These are phyloP conservation scores for Quercus phellos DNA, from an alignment of 331 rosid genomes.

Conservation along the genomic window DNA sequence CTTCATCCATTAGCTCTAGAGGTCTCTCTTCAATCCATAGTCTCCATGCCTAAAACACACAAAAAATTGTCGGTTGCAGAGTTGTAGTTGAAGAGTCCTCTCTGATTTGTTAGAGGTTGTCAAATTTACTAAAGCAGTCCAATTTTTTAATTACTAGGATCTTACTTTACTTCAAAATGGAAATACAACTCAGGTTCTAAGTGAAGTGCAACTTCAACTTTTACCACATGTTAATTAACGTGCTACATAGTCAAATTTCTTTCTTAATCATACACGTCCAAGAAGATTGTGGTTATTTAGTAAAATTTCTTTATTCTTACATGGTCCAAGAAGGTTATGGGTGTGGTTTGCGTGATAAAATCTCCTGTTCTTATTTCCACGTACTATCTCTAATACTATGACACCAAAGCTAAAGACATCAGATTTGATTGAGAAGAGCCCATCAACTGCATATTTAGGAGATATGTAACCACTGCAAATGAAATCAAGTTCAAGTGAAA, in stretches of 20 bases:
- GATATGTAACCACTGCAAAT: neutral
- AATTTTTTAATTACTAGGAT: too few relatives aligned
- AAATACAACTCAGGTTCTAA: too few relatives aligned
- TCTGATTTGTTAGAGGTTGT: too few relatives aligned
- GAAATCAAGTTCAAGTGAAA: too few relatives aligned
- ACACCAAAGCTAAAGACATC: constrained; percentile 20
- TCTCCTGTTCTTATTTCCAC: constrained; percentile 4
- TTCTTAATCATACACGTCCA: constrained; percentile 11
- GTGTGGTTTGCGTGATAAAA: constrained; percentile 12
- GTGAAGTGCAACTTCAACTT: too few relatives aligned
- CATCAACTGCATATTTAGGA: neutral
- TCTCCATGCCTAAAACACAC: too few relatives aligned
- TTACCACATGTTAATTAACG: too few relatives aligned
- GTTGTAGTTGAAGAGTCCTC: too few relatives aligned
- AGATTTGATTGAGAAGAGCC: constrained; percentile 17
- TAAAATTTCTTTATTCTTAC: neutral
- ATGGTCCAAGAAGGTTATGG: constrained; percentile 25
- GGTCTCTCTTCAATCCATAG: too few relatives aligned
- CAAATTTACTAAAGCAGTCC: too few relatives aligned
- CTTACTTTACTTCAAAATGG: too few relatives aligned
- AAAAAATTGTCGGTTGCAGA: too few relatives aligned
- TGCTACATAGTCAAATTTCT: neutral
- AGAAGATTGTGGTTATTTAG: constrained; percentile 12
- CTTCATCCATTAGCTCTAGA: neutral
- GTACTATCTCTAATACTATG: constrained; percentile 15